Conservation (phyloP, 352 stramenopile species). For the Phytophthora ohioensis region DNA sequence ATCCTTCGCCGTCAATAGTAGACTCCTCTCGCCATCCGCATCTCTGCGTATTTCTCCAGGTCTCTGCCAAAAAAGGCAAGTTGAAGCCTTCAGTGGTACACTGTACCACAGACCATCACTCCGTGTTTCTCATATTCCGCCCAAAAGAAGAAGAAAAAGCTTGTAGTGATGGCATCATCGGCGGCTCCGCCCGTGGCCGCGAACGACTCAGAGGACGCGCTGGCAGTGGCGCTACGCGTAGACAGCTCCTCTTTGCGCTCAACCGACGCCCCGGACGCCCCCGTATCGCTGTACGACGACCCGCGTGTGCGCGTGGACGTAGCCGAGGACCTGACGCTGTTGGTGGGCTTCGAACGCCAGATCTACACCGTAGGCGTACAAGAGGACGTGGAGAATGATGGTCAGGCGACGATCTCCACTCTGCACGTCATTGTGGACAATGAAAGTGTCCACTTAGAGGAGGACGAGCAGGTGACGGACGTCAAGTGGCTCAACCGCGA, state of each 20-base stretch:
- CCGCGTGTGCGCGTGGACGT: slow-evolving; percentile 61
- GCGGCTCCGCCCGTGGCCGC: slow-evolving; percentile 4
- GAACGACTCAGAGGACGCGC: slow-evolving; percentile 18
- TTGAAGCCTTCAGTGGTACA: slow-evolving; percentile 17
- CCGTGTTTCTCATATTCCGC: slow-evolving; percentile 2
- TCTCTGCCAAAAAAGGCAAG: slow-evolving; percentile 15
- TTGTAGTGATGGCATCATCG: slow-evolving; percentile 22
- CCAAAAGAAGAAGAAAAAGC: slow-evolving; percentile 11
- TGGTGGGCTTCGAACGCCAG: slow-evolving; percentile 49
- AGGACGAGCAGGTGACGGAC: slow-evolving; percentile 58
- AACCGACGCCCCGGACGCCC: neutral
- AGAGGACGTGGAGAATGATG: slow-evolving; percentile 31
- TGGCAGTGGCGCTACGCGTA: slow-evolving; percentile 37
- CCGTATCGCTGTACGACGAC: slow-evolving; percentile 54
- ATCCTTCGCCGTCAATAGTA: slow-evolving; percentile 17
- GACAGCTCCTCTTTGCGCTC: slow-evolving; percentile 28
- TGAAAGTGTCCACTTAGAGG: slow-evolving; percentile 43
- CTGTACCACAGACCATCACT: slow-evolving; percentile 27
- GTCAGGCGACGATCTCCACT: neutral
- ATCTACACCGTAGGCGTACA: slow-evolving; percentile 45
- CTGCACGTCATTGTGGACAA: slow-evolving; percentile 43
- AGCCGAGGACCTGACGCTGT: slow-evolving; percentile 52
- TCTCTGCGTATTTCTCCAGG: neutral
- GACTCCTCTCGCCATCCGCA: slow-evolving; percentile 17
- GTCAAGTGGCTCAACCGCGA: slow-evolving; percentile 77